These are phyloP conservation scores for Yamadazyma sp. DNA, from an alignment of 1,139 yeast species.

Conservation along the genomic window DNA sequence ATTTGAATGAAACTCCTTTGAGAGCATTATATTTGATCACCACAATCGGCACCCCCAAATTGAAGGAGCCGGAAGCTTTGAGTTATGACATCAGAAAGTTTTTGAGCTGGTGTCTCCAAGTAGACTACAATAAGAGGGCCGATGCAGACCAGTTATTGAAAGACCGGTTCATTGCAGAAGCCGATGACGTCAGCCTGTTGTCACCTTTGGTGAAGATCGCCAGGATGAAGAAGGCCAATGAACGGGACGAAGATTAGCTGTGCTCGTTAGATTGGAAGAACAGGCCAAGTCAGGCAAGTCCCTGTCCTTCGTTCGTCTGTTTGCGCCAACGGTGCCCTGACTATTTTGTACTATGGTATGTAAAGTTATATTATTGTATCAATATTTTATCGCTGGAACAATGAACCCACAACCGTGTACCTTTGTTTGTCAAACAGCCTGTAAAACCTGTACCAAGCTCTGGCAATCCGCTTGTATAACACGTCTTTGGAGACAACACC, in stretches of 20 bases:
- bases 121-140: constrained; percentile 81
- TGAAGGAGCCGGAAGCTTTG: constrained; percentile 84
- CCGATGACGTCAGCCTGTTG: constrained; percentile 72
- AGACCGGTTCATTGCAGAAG: constrained; percentile 70
- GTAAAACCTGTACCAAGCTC: too few relatives aligned
- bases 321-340: too few relatives aligned
- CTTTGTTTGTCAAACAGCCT: too few relatives aligned
- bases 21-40: constrained; percentile 90
- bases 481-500: background rate
- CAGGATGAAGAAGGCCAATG: constrained; percentile 52
- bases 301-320: too few relatives aligned
- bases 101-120: constrained; percentile 77
- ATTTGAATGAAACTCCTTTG: constrained; percentile 90
- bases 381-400: background rate
- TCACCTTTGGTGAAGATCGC: constrained; percentile 91
- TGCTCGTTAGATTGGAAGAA: background rate
- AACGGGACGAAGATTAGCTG: constrained; percentile 11
- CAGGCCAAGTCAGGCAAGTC: too few relatives aligned
- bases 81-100: constrained; percentile 67
- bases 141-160: constrained; percentile 72
- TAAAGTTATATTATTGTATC: background rate
- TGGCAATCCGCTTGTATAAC: too few relatives aligned
- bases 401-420: too few relatives aligned
- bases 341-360: background rate
- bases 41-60: constrained; percentile 91